A percentile compares a stretch with the other conserved stretches of the same genome.
Conservation (phyloP, 106 monocot genomes). For the Posidonia australis region DNA sequence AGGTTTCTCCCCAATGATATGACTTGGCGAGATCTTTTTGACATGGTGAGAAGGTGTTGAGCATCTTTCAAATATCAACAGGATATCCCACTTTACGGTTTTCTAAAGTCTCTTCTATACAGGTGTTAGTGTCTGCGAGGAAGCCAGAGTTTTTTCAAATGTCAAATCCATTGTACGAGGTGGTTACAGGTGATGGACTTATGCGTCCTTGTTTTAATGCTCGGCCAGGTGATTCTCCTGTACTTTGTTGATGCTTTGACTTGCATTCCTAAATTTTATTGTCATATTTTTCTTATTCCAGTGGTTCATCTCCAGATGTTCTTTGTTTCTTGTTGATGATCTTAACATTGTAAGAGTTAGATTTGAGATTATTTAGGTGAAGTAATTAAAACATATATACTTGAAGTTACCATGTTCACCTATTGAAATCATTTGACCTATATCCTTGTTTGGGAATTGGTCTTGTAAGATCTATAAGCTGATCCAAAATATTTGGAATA, state of each 20-base stretch:
- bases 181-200: conserved; percentile 82
- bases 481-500: no score
- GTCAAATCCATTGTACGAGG: conserved; percentile 81
- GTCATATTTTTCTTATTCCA: neutral
- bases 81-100: neutral
- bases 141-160: conserved; percentile 99
- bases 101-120: neutral
- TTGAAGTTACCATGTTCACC: no score
- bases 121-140: conserved; percentile 98
- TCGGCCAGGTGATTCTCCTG: conserved; percentile 39
- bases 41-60: conserved; percentile 49
- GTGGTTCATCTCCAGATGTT: neutral
- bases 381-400: no score
- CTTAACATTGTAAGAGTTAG: no score
- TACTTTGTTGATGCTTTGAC: conserved; percentile 1
- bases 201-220: conserved; percentile 90
- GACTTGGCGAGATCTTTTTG: conserved; percentile 92
- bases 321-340: neutral
- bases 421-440: no score
- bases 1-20: conserved; percentile 92
- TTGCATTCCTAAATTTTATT: no score
- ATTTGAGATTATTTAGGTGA: no score
- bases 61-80: neutral
- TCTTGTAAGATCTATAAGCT: no score
- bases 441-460: no score